These are phyloP conservation scores for Paxillus involutus DNA, from an alignment of 768 basidiomycete genomes.

Conservation along the genomic window DNA sequence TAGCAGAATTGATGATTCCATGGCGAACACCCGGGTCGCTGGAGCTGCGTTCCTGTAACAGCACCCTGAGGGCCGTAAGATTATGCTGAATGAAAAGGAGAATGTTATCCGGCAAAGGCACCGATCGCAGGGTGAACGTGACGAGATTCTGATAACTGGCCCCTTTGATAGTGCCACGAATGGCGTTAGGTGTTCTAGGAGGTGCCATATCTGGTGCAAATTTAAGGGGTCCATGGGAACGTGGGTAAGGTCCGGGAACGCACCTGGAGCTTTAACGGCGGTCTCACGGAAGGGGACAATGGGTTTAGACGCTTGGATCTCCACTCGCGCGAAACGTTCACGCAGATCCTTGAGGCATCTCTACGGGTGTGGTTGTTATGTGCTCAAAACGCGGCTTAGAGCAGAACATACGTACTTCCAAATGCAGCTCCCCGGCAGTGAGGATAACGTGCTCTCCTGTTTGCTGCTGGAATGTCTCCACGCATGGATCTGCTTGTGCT, in stretches of 20 bases:
- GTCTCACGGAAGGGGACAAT: conserved; percentile 99
- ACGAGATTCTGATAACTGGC: conserved; percentile 68
- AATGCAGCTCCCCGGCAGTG: conserved; percentile 92
- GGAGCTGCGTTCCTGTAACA: conserved; percentile 52
- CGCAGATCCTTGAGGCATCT: conserved; percentile 95
- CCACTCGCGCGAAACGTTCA: conserved; percentile 91
- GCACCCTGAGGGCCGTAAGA: conserved; percentile 55
- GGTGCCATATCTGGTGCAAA: conserved; percentile 75
- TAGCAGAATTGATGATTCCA: conserved; percentile 9
- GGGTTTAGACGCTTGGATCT: conserved; percentile 90
- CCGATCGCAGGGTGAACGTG: conserved; percentile 80
- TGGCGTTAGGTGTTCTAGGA: conserved; percentile 66
- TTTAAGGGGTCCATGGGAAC: conserved; percentile 1
- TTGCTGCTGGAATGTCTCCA: conserved; percentile 95
- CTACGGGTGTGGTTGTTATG: conserved; percentile 39
- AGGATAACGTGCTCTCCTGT: conserved; percentile 97
- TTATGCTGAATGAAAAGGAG: conserved; percentile 80
- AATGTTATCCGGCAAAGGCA: conserved; percentile 71
- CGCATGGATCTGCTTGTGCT: conserved; percentile 94
- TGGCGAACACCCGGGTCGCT: conserved; percentile 30
- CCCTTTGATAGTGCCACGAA: conserved; percentile 78
- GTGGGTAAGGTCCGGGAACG: not conserved
- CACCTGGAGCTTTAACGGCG: conserved; percentile 76
- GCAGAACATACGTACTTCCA: conserved; percentile 69
- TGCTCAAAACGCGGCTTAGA: not conserved